Conservation (phyloP, 306 rosid species). For the Prunus padus region DNA sequence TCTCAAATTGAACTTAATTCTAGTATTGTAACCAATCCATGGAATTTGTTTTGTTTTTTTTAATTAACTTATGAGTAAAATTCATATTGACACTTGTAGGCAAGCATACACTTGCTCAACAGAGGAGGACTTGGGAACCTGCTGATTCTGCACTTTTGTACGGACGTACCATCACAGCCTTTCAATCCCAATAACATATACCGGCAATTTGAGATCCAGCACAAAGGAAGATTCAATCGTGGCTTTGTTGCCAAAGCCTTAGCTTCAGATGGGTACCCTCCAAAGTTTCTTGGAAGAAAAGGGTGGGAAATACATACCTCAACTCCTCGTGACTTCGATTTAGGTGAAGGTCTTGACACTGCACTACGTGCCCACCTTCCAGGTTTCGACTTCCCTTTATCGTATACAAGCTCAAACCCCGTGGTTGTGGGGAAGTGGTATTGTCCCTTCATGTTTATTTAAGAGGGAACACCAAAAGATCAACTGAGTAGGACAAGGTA, state of each 20-base stretch:
- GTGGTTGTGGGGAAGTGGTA: slow-evolving; percentile 39
- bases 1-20: not conserved
- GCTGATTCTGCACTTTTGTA: slow-evolving; percentile 36
- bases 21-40: not conserved
- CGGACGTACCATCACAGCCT: slow-evolving; percentile 28
- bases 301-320: slow-evolving; percentile 14
- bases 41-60: too few species aligned
- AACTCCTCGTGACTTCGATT: slow-evolving; percentile 17
- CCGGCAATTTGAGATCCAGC: slow-evolving; percentile 31
- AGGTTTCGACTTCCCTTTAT: slow-evolving; percentile 19
- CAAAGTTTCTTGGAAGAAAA: slow-evolving; percentile 21
- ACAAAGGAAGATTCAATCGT: not conserved
- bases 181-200: slow-evolving; percentile 31
- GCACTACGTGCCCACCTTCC: slow-evolving; percentile 24
- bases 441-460: slow-evolving; percentile 37
- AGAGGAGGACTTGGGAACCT: slow-evolving; percentile 41
- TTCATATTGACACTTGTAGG: slow-evolving; percentile 30
- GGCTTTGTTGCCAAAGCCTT: slow-evolving; percentile 34
- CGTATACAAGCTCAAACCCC: not conserved
- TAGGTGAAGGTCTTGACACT: slow-evolving; percentile 33
- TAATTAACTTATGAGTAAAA: too few species aligned
- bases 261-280: slow-evolving; percentile 32
- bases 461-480: slow-evolving; percentile 16
- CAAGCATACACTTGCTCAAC: slow-evolving; percentile 42
- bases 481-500: slow-evolving; percentile 14